Evolutionary conservation across 2,329 filamentous ascomycete species (phyloP).

Genomic region (Dactylellina parvicollis): DNA sequence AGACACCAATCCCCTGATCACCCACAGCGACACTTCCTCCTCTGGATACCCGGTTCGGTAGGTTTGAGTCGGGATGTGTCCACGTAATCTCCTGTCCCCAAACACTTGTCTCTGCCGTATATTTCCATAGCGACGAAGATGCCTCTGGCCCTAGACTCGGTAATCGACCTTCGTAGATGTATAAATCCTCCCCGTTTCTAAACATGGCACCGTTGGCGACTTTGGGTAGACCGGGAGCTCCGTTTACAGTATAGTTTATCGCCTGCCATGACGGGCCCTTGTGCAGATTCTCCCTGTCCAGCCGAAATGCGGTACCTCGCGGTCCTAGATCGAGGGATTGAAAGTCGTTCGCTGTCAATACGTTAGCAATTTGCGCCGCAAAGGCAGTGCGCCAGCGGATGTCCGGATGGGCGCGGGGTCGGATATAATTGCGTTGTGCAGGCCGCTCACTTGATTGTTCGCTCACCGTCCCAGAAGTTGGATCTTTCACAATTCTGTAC

Average conservation of each 20-base stretch:
- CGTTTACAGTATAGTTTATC: conserved; percentile 50
- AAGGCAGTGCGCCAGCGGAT: not conserved
- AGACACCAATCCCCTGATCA: conserved; percentile 39
- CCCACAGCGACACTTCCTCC: conserved; percentile 26
- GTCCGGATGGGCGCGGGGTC: not conserved
- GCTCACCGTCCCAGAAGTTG: conserved; percentile 11
- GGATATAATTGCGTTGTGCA: conserved; percentile 22
- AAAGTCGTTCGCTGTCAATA: conserved; percentile 41
- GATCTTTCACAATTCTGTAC: conserved; percentile 37
- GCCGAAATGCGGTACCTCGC: conserved; percentile 17
- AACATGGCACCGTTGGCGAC: conserved; percentile 50
- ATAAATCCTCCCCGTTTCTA: conserved; percentile 38
- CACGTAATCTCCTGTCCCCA: conserved; percentile 50
- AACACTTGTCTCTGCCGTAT: conserved; percentile 29
- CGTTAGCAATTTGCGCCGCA: conserved; percentile 5
- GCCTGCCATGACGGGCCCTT: conserved; percentile 29
- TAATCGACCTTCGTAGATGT: conserved; percentile 48
- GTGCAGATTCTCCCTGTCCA: conserved; percentile 1
- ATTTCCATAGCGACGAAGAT: conserved; percentile 49
- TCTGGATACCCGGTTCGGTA: conserved; percentile 46
- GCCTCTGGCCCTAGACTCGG: conserved; percentile 42
- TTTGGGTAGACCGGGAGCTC: conserved; percentile 39
- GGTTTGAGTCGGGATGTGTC: conserved; percentile 29
- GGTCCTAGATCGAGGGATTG: conserved; percentile 44
- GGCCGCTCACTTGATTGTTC: conserved; percentile 43